Conservation (phyloP, 2,329 filamentous ascomycete species). For the Acrocalymma vagum region DNA sequence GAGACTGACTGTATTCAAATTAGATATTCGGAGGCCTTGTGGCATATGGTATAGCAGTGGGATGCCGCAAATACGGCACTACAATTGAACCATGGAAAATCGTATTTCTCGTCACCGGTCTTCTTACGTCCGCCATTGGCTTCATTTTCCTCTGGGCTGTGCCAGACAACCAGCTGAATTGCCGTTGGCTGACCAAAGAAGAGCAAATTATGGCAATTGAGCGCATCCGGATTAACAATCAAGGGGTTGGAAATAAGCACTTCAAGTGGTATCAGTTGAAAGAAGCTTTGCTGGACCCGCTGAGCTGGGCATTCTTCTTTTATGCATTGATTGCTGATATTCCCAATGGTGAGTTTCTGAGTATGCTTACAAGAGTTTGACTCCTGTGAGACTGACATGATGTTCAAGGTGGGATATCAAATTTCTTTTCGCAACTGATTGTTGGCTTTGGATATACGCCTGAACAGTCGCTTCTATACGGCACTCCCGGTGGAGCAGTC, state of each 20-base stretch:
- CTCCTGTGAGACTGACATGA: constrained; percentile 6
- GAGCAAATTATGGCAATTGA: constrained; percentile 76
- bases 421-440: constrained; percentile 70
- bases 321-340: constrained; percentile 66
- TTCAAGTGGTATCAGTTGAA: constrained; percentile 73
- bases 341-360: constrained; percentile 58
- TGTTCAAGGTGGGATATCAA: constrained; percentile 58
- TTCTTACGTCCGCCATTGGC: constrained; percentile 52
- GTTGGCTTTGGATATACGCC: constrained; percentile 71
- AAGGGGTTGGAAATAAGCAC: constrained; percentile 75
- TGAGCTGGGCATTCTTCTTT: constrained; percentile 68
- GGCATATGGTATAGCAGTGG: constrained; percentile 70
- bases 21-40: constrained; percentile 69
- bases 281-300: constrained; percentile 65
- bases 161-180: constrained; percentile 70
- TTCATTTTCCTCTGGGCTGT: constrained; percentile 55
- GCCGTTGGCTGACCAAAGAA: constrained; percentile 68
- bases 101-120: constrained; percentile 56
- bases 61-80: constrained; percentile 63
- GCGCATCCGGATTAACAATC: constrained; percentile 76
- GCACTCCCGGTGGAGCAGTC: constrained; percentile 71
- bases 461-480: constrained; percentile 70
- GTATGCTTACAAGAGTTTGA: neutral
- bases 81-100: constrained; percentile 72
- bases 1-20: neutral